These are phyloP conservation scores for Leccinum obscurum DNA, from an alignment of 768 basidiomycete genomes.

Conservation along the genomic window DNA sequence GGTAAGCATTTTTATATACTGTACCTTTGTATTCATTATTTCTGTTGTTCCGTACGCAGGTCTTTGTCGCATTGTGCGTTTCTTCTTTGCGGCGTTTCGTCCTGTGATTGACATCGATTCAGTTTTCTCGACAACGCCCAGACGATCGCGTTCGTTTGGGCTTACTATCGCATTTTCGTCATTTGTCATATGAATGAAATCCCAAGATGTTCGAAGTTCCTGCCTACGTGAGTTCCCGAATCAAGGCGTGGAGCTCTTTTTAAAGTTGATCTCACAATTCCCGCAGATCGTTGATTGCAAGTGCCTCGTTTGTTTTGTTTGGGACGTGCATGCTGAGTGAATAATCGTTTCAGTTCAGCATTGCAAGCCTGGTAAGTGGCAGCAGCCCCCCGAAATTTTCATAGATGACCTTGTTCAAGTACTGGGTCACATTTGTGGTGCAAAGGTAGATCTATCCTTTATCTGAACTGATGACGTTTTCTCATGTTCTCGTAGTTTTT, in stretches of 20 bases:
- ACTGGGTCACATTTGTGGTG: constrained; percentile 20
- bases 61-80: constrained; percentile 13
- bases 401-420: constrained; percentile 12
- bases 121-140: constrained; percentile 13
- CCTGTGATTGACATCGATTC: neutral
- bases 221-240: constrained; percentile 11
- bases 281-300: constrained; percentile 8
- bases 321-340: neutral
- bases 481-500: constrained; percentile 19
- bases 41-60: constrained; percentile 1
- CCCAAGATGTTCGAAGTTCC: neutral
- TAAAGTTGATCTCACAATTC: neutral
- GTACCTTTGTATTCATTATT: neutral
- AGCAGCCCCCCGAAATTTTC: neutral
- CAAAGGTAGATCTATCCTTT: constrained; percentile 14
- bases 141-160: neutral
- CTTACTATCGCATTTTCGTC: constrained; percentile 8
- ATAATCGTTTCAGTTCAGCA: constrained; percentile 2
- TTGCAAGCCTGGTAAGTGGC: constrained; percentile 7
- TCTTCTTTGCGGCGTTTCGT: no score
- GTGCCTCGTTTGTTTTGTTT: neutral
- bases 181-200: constrained; percentile 8
- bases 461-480: neutral
- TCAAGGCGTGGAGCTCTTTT: neutral
- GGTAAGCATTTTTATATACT: constrained; percentile 9